Conservation (phyloP, 1,284 basidiomycete species). For the Cutaneotrichosporon cutaneum region DNA sequence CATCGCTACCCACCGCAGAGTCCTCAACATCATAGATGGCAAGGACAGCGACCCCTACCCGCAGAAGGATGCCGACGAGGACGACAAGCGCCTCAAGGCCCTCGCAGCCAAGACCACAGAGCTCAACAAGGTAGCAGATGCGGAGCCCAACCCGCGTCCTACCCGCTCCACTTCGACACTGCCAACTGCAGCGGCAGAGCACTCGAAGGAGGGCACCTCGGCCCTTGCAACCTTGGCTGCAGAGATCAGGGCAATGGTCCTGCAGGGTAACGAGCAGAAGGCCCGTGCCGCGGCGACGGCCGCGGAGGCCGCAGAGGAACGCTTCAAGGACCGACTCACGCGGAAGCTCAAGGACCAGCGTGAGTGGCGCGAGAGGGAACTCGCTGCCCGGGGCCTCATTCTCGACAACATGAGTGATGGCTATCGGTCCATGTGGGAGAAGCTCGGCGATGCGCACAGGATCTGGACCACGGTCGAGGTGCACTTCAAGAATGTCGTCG, state of each 20-base stretch:
- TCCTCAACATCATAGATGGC: background rate
- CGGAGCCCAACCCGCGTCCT: background rate
- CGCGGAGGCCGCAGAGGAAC: background rate
- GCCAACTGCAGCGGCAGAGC: background rate
- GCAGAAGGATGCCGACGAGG: background rate
- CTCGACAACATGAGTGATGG: background rate
- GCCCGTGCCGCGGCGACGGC: no score
- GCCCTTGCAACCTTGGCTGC: background rate
- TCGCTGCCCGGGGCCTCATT: background rate
- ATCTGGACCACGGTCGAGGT: background rate
- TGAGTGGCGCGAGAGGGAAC: background rate
- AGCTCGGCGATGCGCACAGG: background rate
- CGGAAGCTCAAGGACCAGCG: background rate
- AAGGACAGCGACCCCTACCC: background rate
- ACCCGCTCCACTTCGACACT: background rate
- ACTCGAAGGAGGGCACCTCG: background rate
- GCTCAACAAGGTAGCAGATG: background rate
- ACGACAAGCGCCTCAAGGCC: background rate
- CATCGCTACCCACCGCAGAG: background rate
- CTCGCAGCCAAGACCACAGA: background rate
- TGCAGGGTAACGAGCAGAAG: background rate
- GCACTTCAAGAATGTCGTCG: background rate
- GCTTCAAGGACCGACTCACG: background rate
- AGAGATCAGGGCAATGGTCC: background rate
- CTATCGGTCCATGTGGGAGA: background rate